These are phyloP conservation scores for Irineochytrium annulatum DNA, from an alignment of 192 early-diverging fungal species.

Conservation along the genomic window DNA sequence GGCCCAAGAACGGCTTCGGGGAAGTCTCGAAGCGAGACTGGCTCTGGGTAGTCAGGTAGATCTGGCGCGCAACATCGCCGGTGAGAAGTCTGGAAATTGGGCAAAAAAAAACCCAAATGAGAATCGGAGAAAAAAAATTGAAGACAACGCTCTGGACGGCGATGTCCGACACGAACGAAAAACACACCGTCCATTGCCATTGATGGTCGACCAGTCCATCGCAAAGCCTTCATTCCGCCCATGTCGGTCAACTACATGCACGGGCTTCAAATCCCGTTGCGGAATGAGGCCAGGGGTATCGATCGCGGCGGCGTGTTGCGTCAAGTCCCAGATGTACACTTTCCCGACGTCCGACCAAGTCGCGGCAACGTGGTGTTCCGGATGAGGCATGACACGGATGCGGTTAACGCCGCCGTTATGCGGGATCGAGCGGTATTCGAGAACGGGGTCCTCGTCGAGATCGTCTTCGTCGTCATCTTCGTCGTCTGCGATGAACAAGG, in stretches of 20 bases:
- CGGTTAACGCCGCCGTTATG: conserved; percentile 93
- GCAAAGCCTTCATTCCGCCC: conserved; percentile 87
- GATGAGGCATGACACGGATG: conserved; percentile 73
- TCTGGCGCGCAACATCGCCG: conserved; percentile 75
- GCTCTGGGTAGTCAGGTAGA: conserved; percentile 76
- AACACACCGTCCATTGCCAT: conserved; percentile 13
- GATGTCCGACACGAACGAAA: conserved; percentile 1
- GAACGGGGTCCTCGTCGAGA: conserved; percentile 91
- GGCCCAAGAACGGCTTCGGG: conserved; percentile 71
- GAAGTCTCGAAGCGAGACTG: conserved; percentile 68
- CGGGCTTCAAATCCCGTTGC: conserved; percentile 61
- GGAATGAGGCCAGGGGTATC: conserved; percentile 75
- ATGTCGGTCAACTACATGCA: conserved; percentile 80
- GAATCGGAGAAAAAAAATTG: neutral
- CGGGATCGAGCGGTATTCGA: conserved; percentile 77
- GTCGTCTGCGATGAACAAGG: conserved; percentile 22
- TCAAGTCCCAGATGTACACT: conserved; percentile 88
- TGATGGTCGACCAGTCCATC: conserved; percentile 86
- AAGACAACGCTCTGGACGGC: too few relatives aligned
- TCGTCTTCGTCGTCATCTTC: conserved; percentile 70
- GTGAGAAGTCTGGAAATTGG: conserved; percentile 62
- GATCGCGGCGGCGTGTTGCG: conserved; percentile 66
- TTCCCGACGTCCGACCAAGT: conserved; percentile 95
- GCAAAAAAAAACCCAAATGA: neutral
- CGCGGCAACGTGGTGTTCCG: conserved; percentile 75